Base-by-base conservation (phyloP, 768 basidiomycete genomes). In the Pholiota molesta region DNA sequence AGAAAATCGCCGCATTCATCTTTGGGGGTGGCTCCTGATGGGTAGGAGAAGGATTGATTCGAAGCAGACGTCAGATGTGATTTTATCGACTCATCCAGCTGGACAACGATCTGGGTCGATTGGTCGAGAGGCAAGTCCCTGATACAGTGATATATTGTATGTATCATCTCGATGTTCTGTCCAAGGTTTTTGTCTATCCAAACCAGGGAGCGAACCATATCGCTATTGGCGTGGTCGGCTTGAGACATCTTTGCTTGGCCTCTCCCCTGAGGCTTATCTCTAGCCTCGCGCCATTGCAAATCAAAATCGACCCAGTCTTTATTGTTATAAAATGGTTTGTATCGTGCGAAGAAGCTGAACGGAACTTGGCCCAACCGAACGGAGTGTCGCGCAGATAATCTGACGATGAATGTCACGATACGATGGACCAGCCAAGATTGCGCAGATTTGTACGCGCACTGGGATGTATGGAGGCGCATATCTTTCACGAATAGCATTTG, bases 371-470 rank as follows among this genome's bases (percentile, higher is more conserved):
- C 23, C 21, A 60, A 7, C n/a, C 35, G 13, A 5, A 49, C 47
- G 5, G 19, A 17, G 7, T 28, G 19, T 11, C 23, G 37, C 45
- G 47, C 35, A 31, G 53, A 33, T 11, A 58, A 26, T 19, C 35
- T 31, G 37, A 61, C 55, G 16, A 64, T 39, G 29, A 35, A 62
- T 16, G 64, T 52, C 45, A 62, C 31, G 7, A 61, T n/a, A 17
- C 60, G 52, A 33, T 62, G 57, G 26, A 62, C 58, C 0, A 60
- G 31, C 67, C 67, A 65, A 3, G 65, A 65, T 21, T 65, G 67
- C 11, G 67, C 65, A 29, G 67, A 68, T 31, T 68, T 65, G 51
- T 63, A 68, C 3, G 67, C 60, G 28, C 65, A 66, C 55, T 65
- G 67, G 2, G 60, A 23, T 6, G 23, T 57, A 29, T 40, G 59